These are phyloP conservation scores for Plasmodium knowlesi DNA, from an alignment of 169 alveolate genomes.

Conservation along the genomic window DNA sequence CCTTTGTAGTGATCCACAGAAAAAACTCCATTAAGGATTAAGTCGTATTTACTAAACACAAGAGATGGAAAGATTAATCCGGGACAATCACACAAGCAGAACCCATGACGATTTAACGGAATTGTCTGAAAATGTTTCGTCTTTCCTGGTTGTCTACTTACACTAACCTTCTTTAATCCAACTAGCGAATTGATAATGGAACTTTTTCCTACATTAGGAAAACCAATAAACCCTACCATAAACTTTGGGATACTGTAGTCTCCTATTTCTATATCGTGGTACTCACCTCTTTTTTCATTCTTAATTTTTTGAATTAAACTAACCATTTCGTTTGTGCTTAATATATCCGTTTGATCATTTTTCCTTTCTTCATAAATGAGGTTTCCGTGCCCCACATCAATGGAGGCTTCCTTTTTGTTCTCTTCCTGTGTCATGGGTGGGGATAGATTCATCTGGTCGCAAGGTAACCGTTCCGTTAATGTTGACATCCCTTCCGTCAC, in stretches of 20 bases:
- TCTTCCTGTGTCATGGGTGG: background rate
- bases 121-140: conserved; percentile 98
- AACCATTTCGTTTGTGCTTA: conserved; percentile 78
- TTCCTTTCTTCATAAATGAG: conserved; percentile 56
- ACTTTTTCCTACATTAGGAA: conserved; percentile 99
- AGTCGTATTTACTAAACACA: conserved; percentile 95
- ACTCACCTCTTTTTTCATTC: conserved; percentile 17
- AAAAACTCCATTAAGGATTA: conserved; percentile 96
- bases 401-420: background rate
- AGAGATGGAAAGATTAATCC: conserved; percentile 97
- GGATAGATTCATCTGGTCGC: background rate
- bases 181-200: conserved; percentile 97
- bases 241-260: conserved; percentile 71
- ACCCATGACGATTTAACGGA: conserved; percentile 80
- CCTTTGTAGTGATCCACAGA: conserved; percentile 96
- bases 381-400: conserved; percentile 65
- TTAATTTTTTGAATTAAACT: conserved; percentile 72
- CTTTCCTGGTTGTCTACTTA: conserved; percentile 98
- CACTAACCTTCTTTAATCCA: conserved; percentile 94
- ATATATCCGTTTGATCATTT: conserved; percentile 70
- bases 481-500: background rate
- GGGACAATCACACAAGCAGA: conserved; percentile 97
- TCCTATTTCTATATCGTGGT: conserved; percentile 60
- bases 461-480: background rate
- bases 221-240: conserved; percentile 98